Conservation (phyloP, 2,329 filamentous ascomycete genomes). For the Cladosporium cucumerinum region DNA sequence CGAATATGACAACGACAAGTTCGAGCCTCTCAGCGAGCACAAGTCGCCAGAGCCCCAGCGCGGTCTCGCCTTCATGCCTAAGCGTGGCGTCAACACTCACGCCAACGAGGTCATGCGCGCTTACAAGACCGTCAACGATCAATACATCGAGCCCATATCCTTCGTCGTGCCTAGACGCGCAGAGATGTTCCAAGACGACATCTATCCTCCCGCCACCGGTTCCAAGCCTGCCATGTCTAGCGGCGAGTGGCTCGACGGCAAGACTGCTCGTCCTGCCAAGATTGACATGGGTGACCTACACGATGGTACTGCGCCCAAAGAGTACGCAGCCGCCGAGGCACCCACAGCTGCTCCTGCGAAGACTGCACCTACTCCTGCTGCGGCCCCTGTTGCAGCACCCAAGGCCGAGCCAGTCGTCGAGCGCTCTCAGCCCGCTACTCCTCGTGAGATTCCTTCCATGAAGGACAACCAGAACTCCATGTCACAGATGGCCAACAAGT, state of each 20-base stretch:
- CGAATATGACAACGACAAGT: slow-evolving; percentile 97
- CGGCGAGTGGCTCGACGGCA: slow-evolving; percentile 81
- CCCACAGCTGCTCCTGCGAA: slow-evolving; percentile 37
- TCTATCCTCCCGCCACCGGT: slow-evolving; percentile 84
- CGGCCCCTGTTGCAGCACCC: slow-evolving; percentile 35
- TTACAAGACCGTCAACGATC: slow-evolving; percentile 95
- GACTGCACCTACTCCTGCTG: slow-evolving; percentile 30
- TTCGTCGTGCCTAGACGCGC: slow-evolving; percentile 94
- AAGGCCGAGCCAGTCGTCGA: slow-evolving; percentile 47
- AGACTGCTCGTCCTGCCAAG: slow-evolving; percentile 75
- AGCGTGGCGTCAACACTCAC: slow-evolving; percentile 90
- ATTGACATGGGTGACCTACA: slow-evolving; percentile 92
- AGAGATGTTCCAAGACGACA: slow-evolving; percentile 94
- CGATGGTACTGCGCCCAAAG: slow-evolving; percentile 75
- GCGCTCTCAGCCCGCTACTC: slow-evolving; percentile 40
- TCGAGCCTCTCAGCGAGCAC: slow-evolving; percentile 95
- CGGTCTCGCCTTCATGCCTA: slow-evolving; percentile 89
- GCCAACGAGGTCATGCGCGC: slow-evolving; percentile 95
- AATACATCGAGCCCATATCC: slow-evolving; percentile 92
- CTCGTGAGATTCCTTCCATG: slow-evolving; percentile 60
- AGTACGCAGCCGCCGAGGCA: slow-evolving; percentile 69
- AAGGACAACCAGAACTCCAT: slow-evolving; percentile 86
- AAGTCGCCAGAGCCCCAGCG: slow-evolving; percentile 95
- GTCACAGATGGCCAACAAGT: slow-evolving; percentile 79
- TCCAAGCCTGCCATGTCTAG: slow-evolving; percentile 75